These are phyloP conservation scores for Aspergillus bertholletiae DNA, from an alignment of 495 filamentous ascomycete genomes.

Conservation along the genomic window DNA sequence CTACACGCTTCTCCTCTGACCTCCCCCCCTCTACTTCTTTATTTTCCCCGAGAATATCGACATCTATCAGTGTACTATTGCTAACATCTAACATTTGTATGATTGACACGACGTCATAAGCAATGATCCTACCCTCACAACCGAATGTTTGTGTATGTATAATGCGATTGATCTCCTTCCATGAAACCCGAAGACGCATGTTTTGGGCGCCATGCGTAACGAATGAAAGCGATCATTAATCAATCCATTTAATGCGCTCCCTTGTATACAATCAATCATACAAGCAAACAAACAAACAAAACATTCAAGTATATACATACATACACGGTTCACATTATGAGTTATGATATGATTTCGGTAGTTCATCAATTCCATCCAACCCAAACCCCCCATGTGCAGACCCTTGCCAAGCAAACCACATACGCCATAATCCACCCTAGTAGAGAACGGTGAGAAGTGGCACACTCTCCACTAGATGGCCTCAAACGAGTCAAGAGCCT, in stretches of 20 bases:
- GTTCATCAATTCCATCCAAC: background rate
- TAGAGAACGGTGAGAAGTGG: too few species aligned
- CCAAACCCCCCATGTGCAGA: background rate
- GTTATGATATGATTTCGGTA: background rate
- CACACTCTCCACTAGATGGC: background rate
- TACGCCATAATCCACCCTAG: too few species aligned
- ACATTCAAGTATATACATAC: too few species aligned
- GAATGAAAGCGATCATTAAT: background rate
- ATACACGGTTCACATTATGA: background rate
- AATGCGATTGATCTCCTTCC: conserved; percentile 1
- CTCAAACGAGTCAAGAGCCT: conserved; percentile 20
- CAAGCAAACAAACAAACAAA: background rate
- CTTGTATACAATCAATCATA: background rate
- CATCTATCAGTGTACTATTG: background rate
- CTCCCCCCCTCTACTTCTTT: background rate
- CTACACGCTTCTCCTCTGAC: too few species aligned
- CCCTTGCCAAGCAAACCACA: background rate
- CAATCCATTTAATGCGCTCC: background rate
- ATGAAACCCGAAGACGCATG: background rate
- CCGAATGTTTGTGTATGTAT: background rate
- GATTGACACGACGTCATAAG: background rate
- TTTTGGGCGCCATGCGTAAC: background rate
- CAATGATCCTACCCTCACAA: background rate
- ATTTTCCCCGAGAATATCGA: background rate
- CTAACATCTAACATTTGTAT: background rate